phyloP scores from a whole-genome alignment of 2,329 filamentous ascomycete species.

The Fusarium veterinarium region DNA sequence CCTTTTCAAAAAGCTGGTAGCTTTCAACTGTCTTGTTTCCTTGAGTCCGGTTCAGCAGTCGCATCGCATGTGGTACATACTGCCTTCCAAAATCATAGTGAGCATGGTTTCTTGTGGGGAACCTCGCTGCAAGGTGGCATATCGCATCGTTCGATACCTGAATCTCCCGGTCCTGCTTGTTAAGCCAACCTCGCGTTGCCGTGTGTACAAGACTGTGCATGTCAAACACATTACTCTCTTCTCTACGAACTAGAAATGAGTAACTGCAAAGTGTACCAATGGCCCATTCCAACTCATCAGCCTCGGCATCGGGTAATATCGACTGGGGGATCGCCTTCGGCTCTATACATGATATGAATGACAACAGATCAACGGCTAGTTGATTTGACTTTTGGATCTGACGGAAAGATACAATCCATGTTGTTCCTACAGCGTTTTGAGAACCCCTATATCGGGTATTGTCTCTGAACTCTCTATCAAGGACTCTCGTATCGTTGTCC shows the following conservation, averaged over 20 bases:
- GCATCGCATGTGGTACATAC: neutral
- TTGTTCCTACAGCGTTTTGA: constrained; percentile 47
- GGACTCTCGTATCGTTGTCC: constrained; percentile 29
- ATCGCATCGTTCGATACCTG: accelerated
- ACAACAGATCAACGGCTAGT: neutral
- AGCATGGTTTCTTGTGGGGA: neutral
- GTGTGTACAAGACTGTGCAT: constrained; percentile 4
- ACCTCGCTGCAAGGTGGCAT: neutral
- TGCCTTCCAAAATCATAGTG: neutral
- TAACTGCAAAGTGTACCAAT: neutral
- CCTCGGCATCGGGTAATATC: neutral
- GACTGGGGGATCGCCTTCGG: neutral
- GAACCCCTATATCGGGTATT: constrained; percentile 39
- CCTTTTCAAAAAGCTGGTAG: neutral
- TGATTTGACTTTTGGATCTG: constrained; percentile 37
- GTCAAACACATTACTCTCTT: neutral
- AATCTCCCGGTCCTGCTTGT: neutral
- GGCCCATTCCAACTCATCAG: neutral
- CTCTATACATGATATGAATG: neutral
- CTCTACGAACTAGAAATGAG: neutral
- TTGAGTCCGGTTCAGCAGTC: neutral
- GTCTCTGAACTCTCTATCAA: constrained; percentile 49
- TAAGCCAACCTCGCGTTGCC: neutral
- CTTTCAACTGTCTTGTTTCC: accelerated
- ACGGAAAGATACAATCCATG: constrained; percentile 51